Conservation (phyloP, 441 rosid genomes). For the Corymbia calophylla region DNA sequence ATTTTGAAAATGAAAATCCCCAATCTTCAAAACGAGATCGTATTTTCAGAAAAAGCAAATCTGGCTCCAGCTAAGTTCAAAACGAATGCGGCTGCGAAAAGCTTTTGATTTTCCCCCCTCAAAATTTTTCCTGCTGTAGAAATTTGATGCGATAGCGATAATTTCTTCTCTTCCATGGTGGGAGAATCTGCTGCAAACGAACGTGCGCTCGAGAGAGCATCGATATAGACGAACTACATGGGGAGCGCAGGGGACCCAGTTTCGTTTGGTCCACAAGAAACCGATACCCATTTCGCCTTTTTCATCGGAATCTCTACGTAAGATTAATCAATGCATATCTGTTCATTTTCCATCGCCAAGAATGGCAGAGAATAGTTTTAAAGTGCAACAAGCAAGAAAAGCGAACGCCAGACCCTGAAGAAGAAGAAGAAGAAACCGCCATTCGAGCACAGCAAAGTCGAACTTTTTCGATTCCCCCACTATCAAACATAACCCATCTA, state of each 20-base stretch:
- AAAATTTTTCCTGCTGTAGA: neutral
- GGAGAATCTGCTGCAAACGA: neutral
- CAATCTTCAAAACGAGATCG: neutral
- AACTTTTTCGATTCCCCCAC: neutral
- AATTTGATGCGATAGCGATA: neutral
- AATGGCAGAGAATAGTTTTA: neutral
- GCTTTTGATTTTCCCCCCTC: accelerated
- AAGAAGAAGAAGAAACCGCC: neutral
- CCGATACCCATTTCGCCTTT: neutral
- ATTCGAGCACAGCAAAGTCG: neutral
- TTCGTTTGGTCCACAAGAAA: neutral
- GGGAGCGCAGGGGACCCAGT: neutral
- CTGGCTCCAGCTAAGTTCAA: neutral
- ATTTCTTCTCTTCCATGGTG: neutral
- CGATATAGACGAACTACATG: neutral
- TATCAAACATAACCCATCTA: neutral
- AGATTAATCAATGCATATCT: neutral
- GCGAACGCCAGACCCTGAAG: neutral
- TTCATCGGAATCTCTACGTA: neutral
- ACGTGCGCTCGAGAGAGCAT: neutral
- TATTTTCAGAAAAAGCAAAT: neutral
- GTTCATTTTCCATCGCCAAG: neutral
- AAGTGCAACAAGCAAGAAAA: neutral
- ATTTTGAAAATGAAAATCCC: neutral
- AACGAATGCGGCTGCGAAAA: neutral